A percentile compares a stretch with the other conserved stretches of the same genome.
Evolutionary conservation across 1,139 yeast species (phyloP).

Genomic region (Saccharomycopsis crataegensis): DNA sequence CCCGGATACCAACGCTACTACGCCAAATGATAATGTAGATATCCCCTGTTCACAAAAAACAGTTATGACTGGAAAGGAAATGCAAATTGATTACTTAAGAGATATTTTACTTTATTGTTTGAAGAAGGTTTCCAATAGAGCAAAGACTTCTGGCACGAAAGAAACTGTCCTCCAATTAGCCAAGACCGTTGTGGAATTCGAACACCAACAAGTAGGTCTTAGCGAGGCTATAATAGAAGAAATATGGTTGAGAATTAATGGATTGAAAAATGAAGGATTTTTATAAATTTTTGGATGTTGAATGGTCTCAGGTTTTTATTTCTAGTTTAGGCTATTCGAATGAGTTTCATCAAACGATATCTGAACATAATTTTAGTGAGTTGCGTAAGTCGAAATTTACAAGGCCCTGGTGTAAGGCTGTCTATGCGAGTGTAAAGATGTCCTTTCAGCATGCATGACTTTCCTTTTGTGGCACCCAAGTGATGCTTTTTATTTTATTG

Average conservation of each 20-base stretch:
- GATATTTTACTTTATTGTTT: slow-evolving; percentile 35
- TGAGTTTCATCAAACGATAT: no score
- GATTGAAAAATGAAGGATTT: slow-evolving; percentile 3
- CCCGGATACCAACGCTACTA: slow-evolving; percentile 11
- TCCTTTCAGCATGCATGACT: no score
- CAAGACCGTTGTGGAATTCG: slow-evolving; percentile 36
- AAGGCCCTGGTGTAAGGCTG: no score
- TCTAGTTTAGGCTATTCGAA: not conserved
- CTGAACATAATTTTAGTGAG: no score
- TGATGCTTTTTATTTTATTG: no score
- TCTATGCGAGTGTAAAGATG: no score
- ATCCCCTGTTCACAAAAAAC: not conserved
- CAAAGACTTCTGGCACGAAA: slow-evolving; percentile 40
- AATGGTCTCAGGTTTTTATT: not conserved
- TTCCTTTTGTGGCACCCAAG: no score
- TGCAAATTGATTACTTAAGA: slow-evolving; percentile 29
- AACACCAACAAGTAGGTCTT: slow-evolving; percentile 52
- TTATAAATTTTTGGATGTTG: not conserved
- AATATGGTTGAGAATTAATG: slow-evolving; percentile 28
- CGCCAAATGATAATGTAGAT: slow-evolving; percentile 7
- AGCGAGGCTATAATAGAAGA: slow-evolving; percentile 62
- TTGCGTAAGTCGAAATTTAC: no score
- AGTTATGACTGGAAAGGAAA: not conserved
- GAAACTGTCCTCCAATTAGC: slow-evolving; percentile 36
- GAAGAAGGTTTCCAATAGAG: slow-evolving; percentile 41